Evolutionary conservation across 768 basidiomycete genomes (phyloP), one percentile per base, ranked within the genome.

Genomic region (Kwoniella sp.): DNA sequence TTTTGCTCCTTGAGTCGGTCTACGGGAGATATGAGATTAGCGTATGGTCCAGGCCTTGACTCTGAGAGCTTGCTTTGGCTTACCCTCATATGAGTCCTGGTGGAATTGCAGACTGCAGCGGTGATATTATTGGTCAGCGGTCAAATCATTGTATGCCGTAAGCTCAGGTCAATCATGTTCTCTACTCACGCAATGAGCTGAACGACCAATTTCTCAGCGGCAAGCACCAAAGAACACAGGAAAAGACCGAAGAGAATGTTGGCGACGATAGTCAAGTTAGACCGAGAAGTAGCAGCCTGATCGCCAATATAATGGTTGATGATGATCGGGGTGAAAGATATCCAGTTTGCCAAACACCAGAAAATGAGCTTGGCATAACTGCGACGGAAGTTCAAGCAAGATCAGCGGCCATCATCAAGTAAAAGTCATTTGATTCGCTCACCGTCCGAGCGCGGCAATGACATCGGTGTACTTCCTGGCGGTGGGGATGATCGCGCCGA

Each of bases 1-100:
- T 92, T 92, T 77, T 93, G 92, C 67, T 89, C 88, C 37, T 85
- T 83, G 68, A 93, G 90, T 48, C 92, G 87, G 69, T 93, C 92
- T 86, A 20, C 15, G 8, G 13, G 82, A 62, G 58, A 30, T 55
- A 64, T 47, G 34, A 60, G 51, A 56, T 51, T 45, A 55, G 50
- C 47, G 38, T 22, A 31, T 29, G 17, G 4, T 22, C 3, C 30
- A 45, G 38, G 23, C 30, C 4, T 51, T n/a, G n/a, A n/a, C 4
- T 55, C 11, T 26, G n/a, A 20, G 58, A 11, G 15, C 11, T 12
- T 45, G 37, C 7, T 3, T n/a, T 86, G 50, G 86, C 86, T 71
- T 89, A 91, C 66, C 71, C 75, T 90, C 89, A 75, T 92, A 90
- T 79, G 91, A 92, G 75, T 90, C 90, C 67, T 82, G 81, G 72